phyloP scores from a whole-genome alignment of 2,329 filamentous ascomycete genomes.

The Aspergillus sp. region DNA sequence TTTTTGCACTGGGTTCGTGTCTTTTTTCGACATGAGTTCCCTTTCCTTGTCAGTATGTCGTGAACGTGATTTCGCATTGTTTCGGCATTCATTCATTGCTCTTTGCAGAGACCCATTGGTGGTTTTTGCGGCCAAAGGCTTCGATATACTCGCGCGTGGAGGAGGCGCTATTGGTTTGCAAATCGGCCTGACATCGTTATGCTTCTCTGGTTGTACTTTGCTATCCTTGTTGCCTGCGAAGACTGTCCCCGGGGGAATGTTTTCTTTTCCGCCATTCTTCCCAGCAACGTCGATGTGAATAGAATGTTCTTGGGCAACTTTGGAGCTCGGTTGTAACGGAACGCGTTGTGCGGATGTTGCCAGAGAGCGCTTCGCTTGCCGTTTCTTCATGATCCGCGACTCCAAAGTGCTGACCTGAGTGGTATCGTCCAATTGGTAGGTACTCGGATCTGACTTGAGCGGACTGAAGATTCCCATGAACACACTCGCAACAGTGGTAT shows the following conservation, averaged over 20 bases:
- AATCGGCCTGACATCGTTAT: slow-evolving; percentile 14
- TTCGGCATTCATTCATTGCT: slow-evolving; percentile 9
- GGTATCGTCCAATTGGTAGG: slow-evolving; percentile 12
- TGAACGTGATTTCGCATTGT: slow-evolving; percentile 5
- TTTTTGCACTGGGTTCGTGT: neutral
- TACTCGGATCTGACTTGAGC: slow-evolving; percentile 24
- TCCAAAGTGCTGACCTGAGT: slow-evolving; percentile 32
- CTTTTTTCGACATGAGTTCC: neutral
- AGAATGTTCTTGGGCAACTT: slow-evolving; percentile 39
- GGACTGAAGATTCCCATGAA: slow-evolving; percentile 46
- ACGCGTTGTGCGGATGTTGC: slow-evolving; percentile 30
- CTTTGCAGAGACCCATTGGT: slow-evolving; percentile 8
- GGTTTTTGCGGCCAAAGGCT: slow-evolving; percentile 7
- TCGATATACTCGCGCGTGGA: neutral
- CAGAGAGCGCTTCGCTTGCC: slow-evolving; percentile 23
- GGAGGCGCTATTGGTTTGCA: slow-evolving; percentile 17
- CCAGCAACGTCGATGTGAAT: slow-evolving; percentile 49
- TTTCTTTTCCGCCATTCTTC: slow-evolving; percentile 60
- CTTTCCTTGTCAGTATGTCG: neutral
- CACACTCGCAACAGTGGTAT: slow-evolving; percentile 40
- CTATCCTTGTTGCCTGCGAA: slow-evolving; percentile 18
- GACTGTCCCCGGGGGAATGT: slow-evolving; percentile 52
- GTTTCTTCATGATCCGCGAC: slow-evolving; percentile 32
- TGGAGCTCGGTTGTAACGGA: slow-evolving; percentile 47
- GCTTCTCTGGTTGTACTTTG: slow-evolving; percentile 10